These are phyloP conservation scores for Pseudozyma flocculosa DNA, from an alignment of 1,284 basidiomycete species.

Conservation along the genomic window DNA sequence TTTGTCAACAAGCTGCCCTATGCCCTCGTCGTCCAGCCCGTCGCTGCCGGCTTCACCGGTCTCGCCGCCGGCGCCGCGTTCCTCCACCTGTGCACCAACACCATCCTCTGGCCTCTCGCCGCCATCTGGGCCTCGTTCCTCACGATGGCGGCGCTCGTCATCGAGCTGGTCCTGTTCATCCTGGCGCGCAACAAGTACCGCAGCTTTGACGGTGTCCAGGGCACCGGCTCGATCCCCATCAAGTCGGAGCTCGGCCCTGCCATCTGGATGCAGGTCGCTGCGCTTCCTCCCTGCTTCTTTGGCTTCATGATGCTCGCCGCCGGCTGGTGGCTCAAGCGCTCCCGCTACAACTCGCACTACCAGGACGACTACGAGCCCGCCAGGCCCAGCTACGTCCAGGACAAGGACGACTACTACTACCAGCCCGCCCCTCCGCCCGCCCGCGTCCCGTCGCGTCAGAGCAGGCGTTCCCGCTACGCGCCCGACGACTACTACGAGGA, in stretches of 20 bases:
- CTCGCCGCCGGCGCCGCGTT: constrained; percentile 42
- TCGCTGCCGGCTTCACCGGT: constrained; percentile 45
- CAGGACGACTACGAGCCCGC: constrained; percentile 39
- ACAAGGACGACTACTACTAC: constrained; percentile 24
- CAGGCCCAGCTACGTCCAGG: constrained; percentile 14
- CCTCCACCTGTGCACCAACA: constrained; percentile 42
- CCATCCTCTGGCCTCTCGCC: constrained; percentile 41
- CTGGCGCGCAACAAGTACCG: constrained; percentile 25
- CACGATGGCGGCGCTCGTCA: constrained; percentile 35
- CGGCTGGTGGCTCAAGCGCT: constrained; percentile 35
- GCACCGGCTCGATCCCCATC: constrained; percentile 7
- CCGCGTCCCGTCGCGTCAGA: constrained; percentile 21
- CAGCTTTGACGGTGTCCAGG: constrained; percentile 5
- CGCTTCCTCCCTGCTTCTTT: constrained; percentile 40
- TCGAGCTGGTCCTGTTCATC: constrained; percentile 46
- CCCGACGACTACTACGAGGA: constrained; percentile 29
- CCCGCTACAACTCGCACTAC: constrained; percentile 23
- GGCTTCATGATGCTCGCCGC: constrained; percentile 37
- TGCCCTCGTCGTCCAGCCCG: constrained; percentile 46
- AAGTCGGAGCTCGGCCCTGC: constrained; percentile 32
- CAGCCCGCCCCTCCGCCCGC: constrained; percentile 7
- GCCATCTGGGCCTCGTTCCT: constrained; percentile 41
- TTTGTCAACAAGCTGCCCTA: constrained; percentile 41
- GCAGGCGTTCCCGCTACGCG: constrained; percentile 25
- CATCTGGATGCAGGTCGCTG: constrained; percentile 49